Conservation (phyloP, 2,329 filamentous ascomycete species). For the Fusarium continuum region DNA sequence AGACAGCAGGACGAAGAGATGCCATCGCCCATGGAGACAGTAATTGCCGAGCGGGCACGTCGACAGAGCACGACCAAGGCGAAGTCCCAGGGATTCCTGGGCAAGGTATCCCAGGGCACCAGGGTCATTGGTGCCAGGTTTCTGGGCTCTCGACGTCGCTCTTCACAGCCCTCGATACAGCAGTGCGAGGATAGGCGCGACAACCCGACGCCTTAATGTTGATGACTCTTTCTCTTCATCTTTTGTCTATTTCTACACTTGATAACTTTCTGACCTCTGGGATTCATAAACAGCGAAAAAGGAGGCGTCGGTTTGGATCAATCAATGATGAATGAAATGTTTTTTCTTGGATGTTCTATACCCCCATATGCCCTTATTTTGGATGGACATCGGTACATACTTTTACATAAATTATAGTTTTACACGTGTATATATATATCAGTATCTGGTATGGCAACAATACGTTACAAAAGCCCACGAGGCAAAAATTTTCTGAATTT, state of each 20-base stretch:
- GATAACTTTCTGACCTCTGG: slow-evolving; percentile 14
- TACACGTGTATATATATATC: slow-evolving; percentile 16
- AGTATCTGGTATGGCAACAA: slow-evolving; percentile 12
- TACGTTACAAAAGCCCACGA: slow-evolving; percentile 22
- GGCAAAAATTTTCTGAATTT: background rate
- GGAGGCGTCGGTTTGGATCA: slow-evolving; percentile 35
- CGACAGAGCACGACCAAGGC: slow-evolving; percentile 25
- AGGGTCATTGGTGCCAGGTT: slow-evolving; percentile 41
- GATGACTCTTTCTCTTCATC: slow-evolving; percentile 14
- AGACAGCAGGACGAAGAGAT: slow-evolving; percentile 34
- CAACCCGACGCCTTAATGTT: slow-evolving; percentile 29
- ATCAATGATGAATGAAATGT: slow-evolving; percentile 28
- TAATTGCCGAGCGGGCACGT: slow-evolving; percentile 23
- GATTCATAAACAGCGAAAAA: slow-evolving; percentile 28
- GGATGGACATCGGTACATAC: slow-evolving; percentile 38
- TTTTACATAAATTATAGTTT: slow-evolving; percentile 2
- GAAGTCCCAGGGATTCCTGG: slow-evolving; percentile 37
- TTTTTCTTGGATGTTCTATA: slow-evolving; percentile 33
- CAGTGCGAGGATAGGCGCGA: slow-evolving; percentile 42
- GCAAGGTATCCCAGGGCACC: slow-evolving; percentile 39
- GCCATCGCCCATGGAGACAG: slow-evolving; percentile 28
- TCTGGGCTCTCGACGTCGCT: slow-evolving; percentile 41
- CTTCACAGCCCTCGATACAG: slow-evolving; percentile 46
- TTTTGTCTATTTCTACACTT: slow-evolving; percentile 18
- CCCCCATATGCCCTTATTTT: slow-evolving; percentile 28